phyloP scores from a whole-genome alignment of 208 protist species.

The Trypanosoma mega region DNA sequence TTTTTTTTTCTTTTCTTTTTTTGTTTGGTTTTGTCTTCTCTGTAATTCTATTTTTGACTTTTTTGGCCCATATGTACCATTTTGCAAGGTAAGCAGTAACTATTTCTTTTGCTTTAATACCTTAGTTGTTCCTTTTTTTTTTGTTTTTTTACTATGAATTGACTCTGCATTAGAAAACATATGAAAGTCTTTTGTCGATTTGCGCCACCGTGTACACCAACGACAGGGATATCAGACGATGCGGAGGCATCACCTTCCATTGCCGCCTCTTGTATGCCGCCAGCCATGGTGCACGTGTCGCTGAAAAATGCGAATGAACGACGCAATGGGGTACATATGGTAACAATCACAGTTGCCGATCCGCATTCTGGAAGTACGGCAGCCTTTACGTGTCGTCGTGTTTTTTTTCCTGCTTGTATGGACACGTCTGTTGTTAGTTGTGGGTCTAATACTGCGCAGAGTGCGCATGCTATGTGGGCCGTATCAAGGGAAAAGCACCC shows the following conservation, averaged over 20 bases:
- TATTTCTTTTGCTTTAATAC: no score
- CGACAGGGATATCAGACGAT: background rate
- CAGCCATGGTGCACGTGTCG: constrained; percentile 24
- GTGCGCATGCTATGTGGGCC: no score
- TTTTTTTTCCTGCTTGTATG: constrained; percentile 9
- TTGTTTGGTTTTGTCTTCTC: constrained; percentile 1
- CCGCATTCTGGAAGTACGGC: constrained; percentile 5
- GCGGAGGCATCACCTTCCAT: background rate
- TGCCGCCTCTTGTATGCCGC: background rate
- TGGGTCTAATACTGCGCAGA: background rate
- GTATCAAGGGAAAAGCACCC: no score
- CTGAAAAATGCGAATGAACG: constrained; percentile 18
- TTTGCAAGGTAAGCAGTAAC: no score
- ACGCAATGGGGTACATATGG: background rate
- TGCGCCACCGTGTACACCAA: constrained; percentile 21
- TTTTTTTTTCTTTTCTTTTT: background rate
- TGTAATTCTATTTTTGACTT: constrained; percentile 17
- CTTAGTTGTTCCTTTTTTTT: constrained; percentile 23
- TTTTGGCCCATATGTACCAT: no score
- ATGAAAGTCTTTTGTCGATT: constrained; percentile 75
- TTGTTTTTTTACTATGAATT: background rate
- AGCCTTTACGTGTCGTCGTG: constrained; percentile 15
- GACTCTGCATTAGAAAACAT: background rate
- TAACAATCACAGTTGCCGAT: constrained; percentile 9
- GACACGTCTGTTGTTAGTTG: background rate